Conservation (phyloP, 805 yeast species). For the Sugiyamaella smithiae region DNA sequence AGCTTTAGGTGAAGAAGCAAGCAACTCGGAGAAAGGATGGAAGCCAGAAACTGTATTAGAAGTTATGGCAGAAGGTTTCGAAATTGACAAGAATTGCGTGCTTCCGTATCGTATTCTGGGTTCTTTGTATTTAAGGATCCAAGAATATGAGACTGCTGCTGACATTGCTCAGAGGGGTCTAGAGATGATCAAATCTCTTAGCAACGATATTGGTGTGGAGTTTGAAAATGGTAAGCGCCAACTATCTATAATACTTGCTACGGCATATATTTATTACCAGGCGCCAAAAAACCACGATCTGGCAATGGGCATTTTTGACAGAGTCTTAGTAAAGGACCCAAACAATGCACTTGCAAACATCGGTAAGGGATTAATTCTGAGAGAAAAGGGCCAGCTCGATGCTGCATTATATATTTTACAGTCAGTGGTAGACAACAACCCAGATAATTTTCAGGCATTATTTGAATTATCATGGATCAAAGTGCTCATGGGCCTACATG, state of each 20-base stretch:
- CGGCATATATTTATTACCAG: constrained; percentile 76
- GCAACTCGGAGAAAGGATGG: constrained; percentile 20
- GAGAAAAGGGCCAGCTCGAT: constrained; percentile 57
- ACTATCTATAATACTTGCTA: constrained; percentile 64
- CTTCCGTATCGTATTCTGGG: constrained; percentile 66
- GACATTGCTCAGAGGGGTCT: constrained; percentile 61
- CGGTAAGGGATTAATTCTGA: constrained; percentile 77
- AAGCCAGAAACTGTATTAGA: constrained; percentile 49
- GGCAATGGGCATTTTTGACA: constrained; percentile 70
- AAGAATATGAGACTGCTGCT: constrained; percentile 63
- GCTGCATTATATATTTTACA: constrained; percentile 55
- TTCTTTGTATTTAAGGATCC: constrained; percentile 53
- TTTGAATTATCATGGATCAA: constrained; percentile 79
- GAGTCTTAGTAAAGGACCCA: constrained; percentile 48
- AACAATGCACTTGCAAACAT: constrained; percentile 60
- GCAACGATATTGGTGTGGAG: constrained; percentile 40
- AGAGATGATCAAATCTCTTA: constrained; percentile 40
- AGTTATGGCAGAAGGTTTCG: constrained; percentile 51
- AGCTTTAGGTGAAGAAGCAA: constrained; percentile 15
- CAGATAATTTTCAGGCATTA: constrained; percentile 57
- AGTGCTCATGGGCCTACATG: constrained; percentile 50
- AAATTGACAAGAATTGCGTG: constrained; percentile 41
- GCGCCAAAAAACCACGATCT: constrained; percentile 82
- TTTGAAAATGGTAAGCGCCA: constrained; percentile 55
- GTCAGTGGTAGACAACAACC: constrained; percentile 47